Conservation (phyloP, 2,329 filamentous ascomycete genomes). For the Trichoderma atrobrunneum region DNA sequence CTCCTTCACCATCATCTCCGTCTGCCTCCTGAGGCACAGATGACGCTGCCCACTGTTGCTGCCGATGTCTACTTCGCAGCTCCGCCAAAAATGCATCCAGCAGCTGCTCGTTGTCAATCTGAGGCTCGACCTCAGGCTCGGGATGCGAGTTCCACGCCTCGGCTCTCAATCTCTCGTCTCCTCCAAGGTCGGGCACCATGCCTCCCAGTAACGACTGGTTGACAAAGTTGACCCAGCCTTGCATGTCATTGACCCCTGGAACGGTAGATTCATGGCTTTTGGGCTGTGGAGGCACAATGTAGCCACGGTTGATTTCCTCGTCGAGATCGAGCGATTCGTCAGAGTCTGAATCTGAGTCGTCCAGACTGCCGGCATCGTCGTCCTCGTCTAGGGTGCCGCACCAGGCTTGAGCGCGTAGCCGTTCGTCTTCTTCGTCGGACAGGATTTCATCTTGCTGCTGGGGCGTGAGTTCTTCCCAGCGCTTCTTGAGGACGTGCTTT, state of each 20-base stretch:
- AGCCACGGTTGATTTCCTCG: constrained; percentile 35
- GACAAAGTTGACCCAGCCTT: constrained; percentile 30
- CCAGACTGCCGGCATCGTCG: constrained; percentile 16
- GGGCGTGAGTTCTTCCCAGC: constrained; percentile 38
- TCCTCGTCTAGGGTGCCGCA: constrained; percentile 23
- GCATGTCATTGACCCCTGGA: constrained; percentile 23
- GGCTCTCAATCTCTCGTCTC: constrained; percentile 28
- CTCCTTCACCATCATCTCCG: background rate
- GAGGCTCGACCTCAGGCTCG: constrained; percentile 12
- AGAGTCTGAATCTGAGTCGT: background rate
- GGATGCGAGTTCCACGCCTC: constrained; percentile 26
- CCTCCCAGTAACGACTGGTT: constrained; percentile 27
- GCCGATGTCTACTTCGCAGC: background rate
- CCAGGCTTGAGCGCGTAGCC: constrained; percentile 36
- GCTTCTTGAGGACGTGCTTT: constrained; percentile 45
- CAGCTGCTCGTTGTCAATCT: constrained; percentile 23
- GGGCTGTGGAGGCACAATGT: constrained; percentile 27
- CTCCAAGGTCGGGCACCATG: constrained; percentile 23
- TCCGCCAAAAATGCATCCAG: constrained; percentile 26
- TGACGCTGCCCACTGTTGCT: background rate
- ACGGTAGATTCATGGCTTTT: constrained; percentile 16
- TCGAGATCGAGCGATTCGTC: constrained; percentile 27
- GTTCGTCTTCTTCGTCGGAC: constrained; percentile 36
- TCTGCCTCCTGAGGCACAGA: background rate
- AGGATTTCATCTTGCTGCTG: constrained; percentile 39